These are phyloP conservation scores for Balansia obtecta DNA, from an alignment of 2,329 filamentous ascomycete genomes.

Conservation along the genomic window DNA sequence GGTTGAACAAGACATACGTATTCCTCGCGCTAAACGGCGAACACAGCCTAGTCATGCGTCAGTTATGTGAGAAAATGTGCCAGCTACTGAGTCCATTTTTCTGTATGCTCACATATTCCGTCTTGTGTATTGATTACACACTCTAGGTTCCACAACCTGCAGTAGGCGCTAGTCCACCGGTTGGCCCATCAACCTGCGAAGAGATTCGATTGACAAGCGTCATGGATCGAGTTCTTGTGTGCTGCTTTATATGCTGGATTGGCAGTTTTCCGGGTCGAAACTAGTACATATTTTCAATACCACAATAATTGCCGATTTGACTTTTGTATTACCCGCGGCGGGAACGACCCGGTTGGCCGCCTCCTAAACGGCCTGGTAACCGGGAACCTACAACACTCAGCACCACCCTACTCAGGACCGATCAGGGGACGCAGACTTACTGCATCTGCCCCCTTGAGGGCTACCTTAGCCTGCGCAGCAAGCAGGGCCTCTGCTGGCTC, in stretches of 20 bases:
- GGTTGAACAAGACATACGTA: conserved; percentile 19
- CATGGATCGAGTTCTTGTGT: conserved; percentile 4
- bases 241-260: conserved; percentile 14
- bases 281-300: conserved; percentile 13
- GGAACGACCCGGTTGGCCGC: no score
- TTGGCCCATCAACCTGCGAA: not conserved
- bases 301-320: conserved; percentile 17
- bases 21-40: conserved; percentile 18
- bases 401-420: no score
- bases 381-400: no score
- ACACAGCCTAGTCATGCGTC: conserved; percentile 11
- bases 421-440: no score
- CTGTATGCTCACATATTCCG: not conserved
- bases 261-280: conserved; percentile 12
- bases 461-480: no score
- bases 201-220: conserved; percentile 3
- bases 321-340: no score
- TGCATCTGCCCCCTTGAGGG: no score
- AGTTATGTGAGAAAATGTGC: not conserved
- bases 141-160: not conserved
- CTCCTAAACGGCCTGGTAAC: no score
- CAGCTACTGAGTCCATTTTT: conserved; percentile 1
- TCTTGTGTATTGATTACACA: not conserved
- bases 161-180: not conserved
- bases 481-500: no score